A percentile compares a stretch with the other conserved stretches of the same genome.
Conservation (phyloP, 2,329 filamentous ascomycete species). For the Penicillium brasilianum region DNA sequence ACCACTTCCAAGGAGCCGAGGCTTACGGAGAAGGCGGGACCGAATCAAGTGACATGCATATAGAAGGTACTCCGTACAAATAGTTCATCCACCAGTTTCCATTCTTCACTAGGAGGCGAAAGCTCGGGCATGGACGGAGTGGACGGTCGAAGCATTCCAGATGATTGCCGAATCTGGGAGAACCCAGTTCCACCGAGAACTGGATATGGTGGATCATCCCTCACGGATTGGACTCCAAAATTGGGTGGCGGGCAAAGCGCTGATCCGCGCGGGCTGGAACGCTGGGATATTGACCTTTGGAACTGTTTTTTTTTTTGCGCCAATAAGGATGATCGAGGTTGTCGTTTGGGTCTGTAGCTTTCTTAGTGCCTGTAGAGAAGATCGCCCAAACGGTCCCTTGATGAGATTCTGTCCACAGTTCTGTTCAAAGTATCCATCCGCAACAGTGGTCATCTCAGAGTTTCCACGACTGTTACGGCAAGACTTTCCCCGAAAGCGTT, state of each 20-base stretch:
- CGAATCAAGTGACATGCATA: neutral
- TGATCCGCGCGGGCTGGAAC: neutral
- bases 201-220: neutral
- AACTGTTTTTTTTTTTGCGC: neutral
- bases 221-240: neutral
- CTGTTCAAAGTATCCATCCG: neutral
- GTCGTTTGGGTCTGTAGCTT: neutral
- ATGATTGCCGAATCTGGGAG: conserved; percentile 16
- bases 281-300: neutral
- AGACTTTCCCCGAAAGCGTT: neutral
- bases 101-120: neutral
- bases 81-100: neutral
- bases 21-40: too few relatives aligned
- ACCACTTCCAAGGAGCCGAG: too few relatives aligned
- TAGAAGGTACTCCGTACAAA: neutral
- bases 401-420: neutral
- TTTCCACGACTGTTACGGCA: too few relatives aligned
- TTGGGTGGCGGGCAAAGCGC: conserved; percentile 2
- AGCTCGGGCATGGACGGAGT: neutral
- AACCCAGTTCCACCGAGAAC: neutral
- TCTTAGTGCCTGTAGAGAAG: neutral
- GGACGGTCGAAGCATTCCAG: conserved; percentile 11
- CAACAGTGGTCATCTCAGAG: too few relatives aligned
- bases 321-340: neutral
- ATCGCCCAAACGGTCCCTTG: neutral